Conservation (phyloP, 352 stramenopile genomes). For the Pythium plurisporium region DNA sequence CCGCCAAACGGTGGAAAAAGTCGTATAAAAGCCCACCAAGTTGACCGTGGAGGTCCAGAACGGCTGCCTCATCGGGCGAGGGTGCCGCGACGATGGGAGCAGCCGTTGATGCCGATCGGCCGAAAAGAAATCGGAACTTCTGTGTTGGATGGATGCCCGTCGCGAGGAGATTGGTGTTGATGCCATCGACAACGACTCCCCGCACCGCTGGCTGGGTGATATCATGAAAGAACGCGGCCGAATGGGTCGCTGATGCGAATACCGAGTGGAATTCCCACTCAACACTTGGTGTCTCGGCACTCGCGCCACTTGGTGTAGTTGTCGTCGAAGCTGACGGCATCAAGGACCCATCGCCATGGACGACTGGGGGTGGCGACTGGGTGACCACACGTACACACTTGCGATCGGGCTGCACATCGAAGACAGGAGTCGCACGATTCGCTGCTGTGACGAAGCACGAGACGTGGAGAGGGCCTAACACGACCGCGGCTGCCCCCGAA, state of each 20-base stretch:
- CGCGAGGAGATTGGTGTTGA: slow-evolving; percentile 64
- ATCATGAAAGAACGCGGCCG: slow-evolving; percentile 49
- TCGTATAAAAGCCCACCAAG: slow-evolving; percentile 43
- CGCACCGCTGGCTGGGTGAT: slow-evolving; percentile 45
- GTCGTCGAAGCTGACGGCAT: neutral
- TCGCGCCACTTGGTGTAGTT: neutral
- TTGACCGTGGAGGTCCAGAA: slow-evolving; percentile 56
- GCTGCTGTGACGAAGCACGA: slow-evolving; percentile 70
- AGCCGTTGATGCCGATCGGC: slow-evolving; percentile 34
- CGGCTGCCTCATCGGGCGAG: slow-evolving; percentile 19
- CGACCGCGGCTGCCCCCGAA: slow-evolving; percentile 9
- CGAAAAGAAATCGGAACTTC: slow-evolving; percentile 69
- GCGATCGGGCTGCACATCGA: slow-evolving; percentile 44
- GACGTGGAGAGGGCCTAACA: slow-evolving; percentile 46
- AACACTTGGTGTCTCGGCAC: slow-evolving; percentile 13
- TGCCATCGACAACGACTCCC: slow-evolving; percentile 33
- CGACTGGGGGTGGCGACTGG: slow-evolving; percentile 10
- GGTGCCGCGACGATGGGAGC: neutral
- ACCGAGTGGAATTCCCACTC: slow-evolving; percentile 65
- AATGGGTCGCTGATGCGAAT: slow-evolving; percentile 49
- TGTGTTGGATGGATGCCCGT: slow-evolving; percentile 65
- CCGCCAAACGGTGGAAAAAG: slow-evolving; percentile 30
- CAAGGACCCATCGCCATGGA: neutral
- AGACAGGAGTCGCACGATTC: slow-evolving; percentile 58
- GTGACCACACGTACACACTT: slow-evolving; percentile 43